These are phyloP conservation scores for Aspergillus nidulans DNA, from an alignment of 495 filamentous ascomycete genomes.

Conservation along the genomic window DNA sequence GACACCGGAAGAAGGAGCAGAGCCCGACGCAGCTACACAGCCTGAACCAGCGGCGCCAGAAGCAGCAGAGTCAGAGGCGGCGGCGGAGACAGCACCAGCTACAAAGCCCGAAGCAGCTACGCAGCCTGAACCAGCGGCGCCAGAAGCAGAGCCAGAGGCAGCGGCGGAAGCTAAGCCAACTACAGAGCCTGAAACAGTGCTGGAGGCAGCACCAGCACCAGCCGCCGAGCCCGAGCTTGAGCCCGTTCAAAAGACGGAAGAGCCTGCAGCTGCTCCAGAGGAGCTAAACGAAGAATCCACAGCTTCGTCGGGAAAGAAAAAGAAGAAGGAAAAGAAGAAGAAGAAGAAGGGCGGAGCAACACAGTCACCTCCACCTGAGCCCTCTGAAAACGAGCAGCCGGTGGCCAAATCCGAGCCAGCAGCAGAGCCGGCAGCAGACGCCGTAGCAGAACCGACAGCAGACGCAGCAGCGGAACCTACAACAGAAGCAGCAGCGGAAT, in stretches of 20 bases:
- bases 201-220: too few relatives aligned
- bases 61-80: too few relatives aligned
- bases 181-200: too few relatives aligned
- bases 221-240: conserved; percentile 6
- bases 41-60: not conserved
- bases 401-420: not conserved
- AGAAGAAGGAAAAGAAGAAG: not conserved
- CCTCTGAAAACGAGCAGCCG: not conserved
- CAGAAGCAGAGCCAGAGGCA: too few relatives aligned
- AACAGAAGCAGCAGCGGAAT: not conserved
- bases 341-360: not conserved
- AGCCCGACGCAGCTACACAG: not conserved
- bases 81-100: conserved; percentile 8
- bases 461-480: not conserved
- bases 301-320: not conserved
- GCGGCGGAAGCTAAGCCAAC: too few relatives aligned
- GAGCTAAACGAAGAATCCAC: conserved; percentile 15
- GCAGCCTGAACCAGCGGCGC: not conserved
- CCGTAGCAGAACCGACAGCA: too few relatives aligned
- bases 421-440: conserved; percentile 3
- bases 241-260: conserved; percentile 21
- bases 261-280: conserved; percentile 14
- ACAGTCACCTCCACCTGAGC: not conserved
- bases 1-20: too few relatives aligned
- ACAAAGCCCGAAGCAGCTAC: not conserved